phyloP scores from a whole-genome alignment of 805 yeast genomes.

The Schizosaccharomyces osmophilus region DNA sequence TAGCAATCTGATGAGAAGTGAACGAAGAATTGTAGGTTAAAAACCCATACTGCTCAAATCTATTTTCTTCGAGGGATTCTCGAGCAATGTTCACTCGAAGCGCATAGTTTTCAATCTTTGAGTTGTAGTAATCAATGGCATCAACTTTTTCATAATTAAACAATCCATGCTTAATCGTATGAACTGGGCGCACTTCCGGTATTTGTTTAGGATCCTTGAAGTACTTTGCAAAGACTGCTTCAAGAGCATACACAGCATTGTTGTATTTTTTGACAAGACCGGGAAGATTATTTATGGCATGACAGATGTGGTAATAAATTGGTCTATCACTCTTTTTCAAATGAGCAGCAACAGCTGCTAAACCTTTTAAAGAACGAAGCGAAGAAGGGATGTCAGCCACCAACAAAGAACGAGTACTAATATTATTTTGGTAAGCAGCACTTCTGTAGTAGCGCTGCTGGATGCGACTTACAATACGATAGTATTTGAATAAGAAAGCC shows the following conservation, averaged over 20 bases:
- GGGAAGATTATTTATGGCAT: slow-evolving; percentile 11
- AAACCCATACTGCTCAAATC: slow-evolving; percentile 14
- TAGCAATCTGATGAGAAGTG: slow-evolving; percentile 11
- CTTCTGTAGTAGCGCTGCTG: slow-evolving; percentile 10
- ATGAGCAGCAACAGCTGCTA: slow-evolving; percentile 5
- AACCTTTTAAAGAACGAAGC: slow-evolving; percentile 10
- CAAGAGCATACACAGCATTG: slow-evolving; percentile 10
- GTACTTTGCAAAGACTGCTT: slow-evolving; percentile 12
- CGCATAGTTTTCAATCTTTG: slow-evolving; percentile 8
- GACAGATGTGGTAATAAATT: slow-evolving; percentile 12
- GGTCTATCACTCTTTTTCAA: slow-evolving; percentile 4
- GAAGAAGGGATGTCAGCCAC: slow-evolving; percentile 13
- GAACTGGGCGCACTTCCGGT: slow-evolving; percentile 9
- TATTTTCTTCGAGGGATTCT: slow-evolving; percentile 7
- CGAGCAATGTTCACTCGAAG: slow-evolving; percentile 10
- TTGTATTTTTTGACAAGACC: slow-evolving; percentile 10
- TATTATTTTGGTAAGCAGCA: slow-evolving; percentile 9
- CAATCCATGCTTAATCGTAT: slow-evolving; percentile 5
- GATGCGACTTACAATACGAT: slow-evolving; percentile 10
- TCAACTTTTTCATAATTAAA: slow-evolving; percentile 9
- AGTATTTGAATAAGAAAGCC: slow-evolving; percentile 12
- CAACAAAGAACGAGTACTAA: slow-evolving; percentile 14
- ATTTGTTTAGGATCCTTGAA: slow-evolving; percentile 10
- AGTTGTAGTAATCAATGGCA: slow-evolving; percentile 11
- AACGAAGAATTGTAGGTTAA: slow-evolving; percentile 11